Evolutionary conservation across 2,329 filamentous ascomycete genomes (phyloP), one percentile per base, ranked within the genome.

Genomic region (Dactylellina haptotyla): DNA sequence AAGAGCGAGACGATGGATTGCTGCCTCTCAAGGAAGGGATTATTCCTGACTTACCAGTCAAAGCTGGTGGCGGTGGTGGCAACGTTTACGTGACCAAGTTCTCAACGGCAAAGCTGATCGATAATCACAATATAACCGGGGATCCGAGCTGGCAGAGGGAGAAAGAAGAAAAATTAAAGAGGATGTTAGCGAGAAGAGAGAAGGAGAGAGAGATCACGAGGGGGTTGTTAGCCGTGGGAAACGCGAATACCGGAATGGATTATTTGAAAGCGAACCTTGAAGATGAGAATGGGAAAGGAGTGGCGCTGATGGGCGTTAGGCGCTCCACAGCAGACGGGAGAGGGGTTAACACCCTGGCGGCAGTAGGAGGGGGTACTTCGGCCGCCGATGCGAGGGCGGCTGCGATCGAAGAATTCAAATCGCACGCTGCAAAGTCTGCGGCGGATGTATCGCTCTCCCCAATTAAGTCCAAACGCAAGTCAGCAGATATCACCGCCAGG

Each of bases 131-230:
- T 18, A 87, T 89, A 67, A 84, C 85, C 16, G 86, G 12, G 83
- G 85, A 0, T 85, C 88, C 73, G 77, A 78, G n/a, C 81, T 83
- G 20, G 82, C 82, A 45, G 79, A 81, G 62, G 84, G 86, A 30
- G 28, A 88, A 88, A 77, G 86, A 88, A 57, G 90, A 93, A 75
- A 85, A 86, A 16, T 81, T 91, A 76, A 88, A 87, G 75, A 85
- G 88, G 65, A 85, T 85, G 2, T 82, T 93, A 4, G 86, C 87
- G 4, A 86, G 86, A 12, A 86, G 87, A 77, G 90, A 93, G 80
- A 89, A 87, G 78, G 91, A 94, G 80, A 84, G 87, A 18, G 88
- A 91, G 23, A 85, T 95, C 53, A 89, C 88, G 75, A 87, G 87
- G 79, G 87, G 87, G 76, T 83, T 95, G 1, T 75, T 78, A n/a